Conservation (phyloP, 345 rosid species). For the Mangifera indica region DNA sequence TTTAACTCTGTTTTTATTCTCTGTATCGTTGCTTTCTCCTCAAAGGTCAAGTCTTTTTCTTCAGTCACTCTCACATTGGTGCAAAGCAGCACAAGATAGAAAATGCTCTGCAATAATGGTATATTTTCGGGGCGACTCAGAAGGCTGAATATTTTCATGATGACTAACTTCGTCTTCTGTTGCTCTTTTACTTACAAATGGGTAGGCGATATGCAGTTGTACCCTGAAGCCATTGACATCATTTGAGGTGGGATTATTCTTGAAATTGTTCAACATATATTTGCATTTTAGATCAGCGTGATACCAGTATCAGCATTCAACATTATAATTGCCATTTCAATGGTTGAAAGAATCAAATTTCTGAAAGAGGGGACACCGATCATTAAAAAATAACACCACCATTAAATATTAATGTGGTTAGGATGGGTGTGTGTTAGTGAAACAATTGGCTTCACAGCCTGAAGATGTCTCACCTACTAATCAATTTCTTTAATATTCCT, state of each 20-base stretch:
- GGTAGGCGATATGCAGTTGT: no score
- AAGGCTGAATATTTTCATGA: slow-evolving; percentile 8
- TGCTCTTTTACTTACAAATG: background rate
- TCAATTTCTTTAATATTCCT: background rate
- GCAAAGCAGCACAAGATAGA: slow-evolving; percentile 23
- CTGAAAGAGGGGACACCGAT: no score
- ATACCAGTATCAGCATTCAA: no score
- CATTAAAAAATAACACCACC: no score
- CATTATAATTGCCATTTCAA: no score
- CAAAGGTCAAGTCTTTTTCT: slow-evolving; percentile 31
- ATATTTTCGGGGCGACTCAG: slow-evolving; percentile 9
- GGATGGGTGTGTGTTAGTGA: background rate
- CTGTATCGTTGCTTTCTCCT: slow-evolving; percentile 5
- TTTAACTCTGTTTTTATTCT: slow-evolving; percentile 11
- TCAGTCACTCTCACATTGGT: slow-evolving; percentile 20
- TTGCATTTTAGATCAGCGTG: no score
- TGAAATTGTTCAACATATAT: no score
- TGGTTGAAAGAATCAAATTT: no score
- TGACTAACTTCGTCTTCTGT: background rate
- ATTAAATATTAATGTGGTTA: background rate
- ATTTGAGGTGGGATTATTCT: no score
- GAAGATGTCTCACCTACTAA: slow-evolving; percentile 4
- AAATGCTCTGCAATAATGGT: slow-evolving; percentile 2
- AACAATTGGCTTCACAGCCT: background rate
- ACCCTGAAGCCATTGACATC: no score